Evolutionary conservation across 129 eudicot genomes (phyloP).

Genomic region (Helianthus tuberosus): DNA sequence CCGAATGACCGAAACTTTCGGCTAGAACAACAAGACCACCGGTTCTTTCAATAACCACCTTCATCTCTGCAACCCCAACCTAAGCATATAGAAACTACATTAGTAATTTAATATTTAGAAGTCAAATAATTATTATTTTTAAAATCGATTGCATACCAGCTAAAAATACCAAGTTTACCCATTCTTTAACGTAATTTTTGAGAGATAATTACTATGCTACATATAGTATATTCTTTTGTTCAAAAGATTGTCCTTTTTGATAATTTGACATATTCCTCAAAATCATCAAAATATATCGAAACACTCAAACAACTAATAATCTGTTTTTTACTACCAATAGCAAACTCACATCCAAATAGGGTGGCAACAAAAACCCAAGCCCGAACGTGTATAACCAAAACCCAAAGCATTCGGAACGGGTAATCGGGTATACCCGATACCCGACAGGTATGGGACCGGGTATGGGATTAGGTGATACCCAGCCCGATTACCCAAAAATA

Average conservation of each 20-base stretch:
- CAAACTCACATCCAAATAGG: no score
- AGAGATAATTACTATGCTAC: neutral
- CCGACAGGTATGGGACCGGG: no score
- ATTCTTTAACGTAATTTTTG: neutral
- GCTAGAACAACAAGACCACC: conserved; percentile 94
- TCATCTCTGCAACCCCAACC: conserved; percentile 99
- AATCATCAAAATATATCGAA: neutral
- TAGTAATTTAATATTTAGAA: neutral
- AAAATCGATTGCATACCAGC: neutral
- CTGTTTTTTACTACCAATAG: neutral
- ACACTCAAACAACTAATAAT: neutral
- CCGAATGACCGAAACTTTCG: conserved; percentile 98
- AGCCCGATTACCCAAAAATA: no score
- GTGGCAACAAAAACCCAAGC: no score
- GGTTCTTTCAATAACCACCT: conserved; percentile 88
- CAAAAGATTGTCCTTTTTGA: neutral
- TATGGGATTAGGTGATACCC: no score
- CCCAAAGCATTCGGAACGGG: no score
- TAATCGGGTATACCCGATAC: no score
- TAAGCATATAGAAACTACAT: conserved; percentile 30
- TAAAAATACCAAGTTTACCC: neutral
- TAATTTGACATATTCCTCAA: neutral
- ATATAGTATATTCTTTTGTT: conserved; percentile 1
- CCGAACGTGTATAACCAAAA: no score
- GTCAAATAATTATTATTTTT: neutral